Evolutionary conservation across 2,329 filamentous ascomycete genomes (phyloP), one percentile per base, ranked within the genome.

Genomic region (Dactylellina leptospora): DNA sequence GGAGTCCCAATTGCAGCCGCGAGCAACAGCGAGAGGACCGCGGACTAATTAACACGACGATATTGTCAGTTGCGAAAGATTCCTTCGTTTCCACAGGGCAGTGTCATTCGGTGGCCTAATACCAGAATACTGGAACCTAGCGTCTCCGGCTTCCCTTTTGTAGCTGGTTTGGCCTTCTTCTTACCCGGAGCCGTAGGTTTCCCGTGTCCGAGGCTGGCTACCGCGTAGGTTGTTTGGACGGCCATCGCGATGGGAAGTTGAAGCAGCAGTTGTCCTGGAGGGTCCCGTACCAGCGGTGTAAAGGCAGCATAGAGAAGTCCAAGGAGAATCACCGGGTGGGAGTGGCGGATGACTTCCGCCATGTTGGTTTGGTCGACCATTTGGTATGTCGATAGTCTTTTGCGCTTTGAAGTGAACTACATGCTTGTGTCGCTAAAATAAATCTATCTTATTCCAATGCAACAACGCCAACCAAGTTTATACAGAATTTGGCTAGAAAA

Each of bases 321-420:
- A 27, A 91, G 83, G 27, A 96, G 83, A 9, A 92, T 80, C 28
- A 84, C 79, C 0, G 90, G 88, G 75, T 96, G 90, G 18, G 86
- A 79, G 77, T 90, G 84, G 11, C 88, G 86, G 77, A 90, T 85
- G 22, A 84, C 78, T 56, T 80, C 82, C 2, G 86, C 84, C 23
- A 82, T 18, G 81, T 78, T 18, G 80, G 83, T 40, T 82, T 77
- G 54, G 85, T 81, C 71, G 83, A 79, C 64, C 81, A 79, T 73
- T 84, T 80, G 11, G 4, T n/a, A 45, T 40, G 3, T 11, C 36
- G 36, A 4, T 11, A 6, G 36, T n/a, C 4, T n/a, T 11, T 40
- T 11, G 18, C 4, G 6, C 36, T 40, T 40, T n/a, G 13, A 4
- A 40, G 36, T 16, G 18, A 40, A 40, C 13, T n/a, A 11, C 1